A percentile compares a stretch with the other conserved stretches of the same genome.
Evolutionary conservation across 345 rosid genomes (phyloP).

Genomic region (Lenwebbia sp.): DNA sequence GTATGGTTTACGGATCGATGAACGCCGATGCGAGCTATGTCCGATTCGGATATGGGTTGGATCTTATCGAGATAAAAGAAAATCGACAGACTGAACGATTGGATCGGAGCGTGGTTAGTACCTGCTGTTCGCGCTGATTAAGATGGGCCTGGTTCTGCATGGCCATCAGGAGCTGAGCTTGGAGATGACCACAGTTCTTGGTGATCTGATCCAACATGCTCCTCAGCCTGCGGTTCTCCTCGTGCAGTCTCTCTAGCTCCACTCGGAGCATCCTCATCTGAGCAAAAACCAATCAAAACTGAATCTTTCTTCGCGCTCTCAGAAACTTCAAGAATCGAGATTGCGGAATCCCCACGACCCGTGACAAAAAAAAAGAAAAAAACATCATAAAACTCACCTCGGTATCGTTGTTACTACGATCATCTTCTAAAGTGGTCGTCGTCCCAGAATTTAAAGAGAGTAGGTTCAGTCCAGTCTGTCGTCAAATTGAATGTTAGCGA

Average conservation of each 20-base stretch:
- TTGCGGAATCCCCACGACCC: background rate
- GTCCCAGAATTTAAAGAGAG: conserved; percentile 29
- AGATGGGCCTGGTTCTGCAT: conserved; percentile 38
- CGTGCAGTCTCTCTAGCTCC: conserved; percentile 46
- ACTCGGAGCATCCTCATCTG: conserved; percentile 33
- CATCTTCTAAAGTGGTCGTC: conserved; percentile 11
- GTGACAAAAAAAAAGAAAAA: too few species aligned
- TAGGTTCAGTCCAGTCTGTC: conserved; percentile 51
- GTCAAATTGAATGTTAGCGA: background rate
- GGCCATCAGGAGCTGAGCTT: conserved; percentile 46
- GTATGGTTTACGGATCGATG: background rate
- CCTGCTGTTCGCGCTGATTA: conserved; percentile 23
- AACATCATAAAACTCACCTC: conserved; percentile 26
- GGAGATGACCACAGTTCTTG: conserved; percentile 44
- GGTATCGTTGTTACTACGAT: conserved; percentile 16
- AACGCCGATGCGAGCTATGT: background rate
- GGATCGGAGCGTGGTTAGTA: background rate
- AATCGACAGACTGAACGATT: background rate
- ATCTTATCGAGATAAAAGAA: background rate
- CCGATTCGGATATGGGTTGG: background rate
- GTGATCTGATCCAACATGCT: conserved; percentile 54
- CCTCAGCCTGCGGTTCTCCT: conserved; percentile 62
- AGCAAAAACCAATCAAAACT: background rate
- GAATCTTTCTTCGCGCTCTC: background rate
- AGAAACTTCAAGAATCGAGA: background rate